Evolutionary conservation across 345 rosid species (phyloP).

Genomic region (Euphorbia pulcherrima): DNA sequence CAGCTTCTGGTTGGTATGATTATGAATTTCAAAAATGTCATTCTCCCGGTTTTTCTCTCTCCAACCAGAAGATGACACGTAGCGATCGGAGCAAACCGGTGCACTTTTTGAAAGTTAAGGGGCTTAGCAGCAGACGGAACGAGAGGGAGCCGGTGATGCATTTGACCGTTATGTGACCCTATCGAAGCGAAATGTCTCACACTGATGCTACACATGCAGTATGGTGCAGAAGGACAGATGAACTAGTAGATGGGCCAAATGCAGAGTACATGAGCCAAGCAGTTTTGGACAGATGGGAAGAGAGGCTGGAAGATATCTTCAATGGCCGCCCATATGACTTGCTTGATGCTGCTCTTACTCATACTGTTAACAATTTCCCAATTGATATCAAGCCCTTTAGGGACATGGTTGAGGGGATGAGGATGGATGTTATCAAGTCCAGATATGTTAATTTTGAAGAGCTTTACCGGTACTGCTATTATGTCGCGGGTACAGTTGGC

Average conservation of each 20-base stretch:
- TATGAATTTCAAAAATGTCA: no score
- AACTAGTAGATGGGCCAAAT: constrained; percentile 56
- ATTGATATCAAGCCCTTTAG: constrained; percentile 56
- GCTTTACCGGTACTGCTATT: constrained; percentile 53
- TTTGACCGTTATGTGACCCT: no score
- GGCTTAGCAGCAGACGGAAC: no score
- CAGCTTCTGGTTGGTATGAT: no score
- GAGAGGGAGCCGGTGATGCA: no score
- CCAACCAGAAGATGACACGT: no score
- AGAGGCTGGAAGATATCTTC: constrained; percentile 52
- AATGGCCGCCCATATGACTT: constrained; percentile 51
- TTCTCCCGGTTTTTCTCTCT: no score
- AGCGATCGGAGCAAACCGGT: no score
- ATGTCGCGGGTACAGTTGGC: constrained; percentile 58
- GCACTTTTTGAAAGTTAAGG: no score
- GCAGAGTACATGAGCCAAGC: constrained; percentile 34
- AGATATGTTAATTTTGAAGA: constrained; percentile 47
- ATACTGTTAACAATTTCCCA: constrained; percentile 47
- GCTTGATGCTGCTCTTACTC: constrained; percentile 56
- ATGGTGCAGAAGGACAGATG: constrained; percentile 66
- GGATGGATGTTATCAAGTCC: constrained; percentile 50
- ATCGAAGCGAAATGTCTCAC: no score
- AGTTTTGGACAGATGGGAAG: constrained; percentile 56
- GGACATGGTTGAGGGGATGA: constrained; percentile 66
- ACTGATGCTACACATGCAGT: no score